Conservation (phyloP, 768 basidiomycete genomes). For the Phanerodontia chrysosporium region DNA sequence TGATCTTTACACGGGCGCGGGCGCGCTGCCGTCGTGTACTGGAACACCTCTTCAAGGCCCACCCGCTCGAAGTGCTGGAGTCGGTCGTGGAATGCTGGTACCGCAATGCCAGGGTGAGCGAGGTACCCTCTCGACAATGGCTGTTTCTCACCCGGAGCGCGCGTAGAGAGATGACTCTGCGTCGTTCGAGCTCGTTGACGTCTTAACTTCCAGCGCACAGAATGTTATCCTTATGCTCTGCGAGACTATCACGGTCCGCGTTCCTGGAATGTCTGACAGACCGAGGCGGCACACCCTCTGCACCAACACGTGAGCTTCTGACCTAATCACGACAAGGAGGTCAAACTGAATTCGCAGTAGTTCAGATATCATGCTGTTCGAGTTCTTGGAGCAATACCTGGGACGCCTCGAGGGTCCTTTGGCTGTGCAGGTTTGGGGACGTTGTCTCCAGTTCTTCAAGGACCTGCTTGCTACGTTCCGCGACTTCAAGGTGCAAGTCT, state of each 20-base stretch:
- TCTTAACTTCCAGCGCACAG: slow-evolving; percentile 80
- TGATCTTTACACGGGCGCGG: slow-evolving; percentile 65
- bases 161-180: slow-evolving; percentile 32
- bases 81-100: slow-evolving; percentile 83
- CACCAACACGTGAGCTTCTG: slow-evolving; percentile 57
- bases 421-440: slow-evolving; percentile 88
- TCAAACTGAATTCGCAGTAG: slow-evolving; percentile 34
- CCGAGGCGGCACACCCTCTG: slow-evolving; percentile 58
- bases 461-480: slow-evolving; percentile 65
- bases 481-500: slow-evolving; percentile 68
- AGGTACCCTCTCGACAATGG: too few relatives aligned
- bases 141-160: too few relatives aligned
- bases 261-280: slow-evolving; percentile 52
- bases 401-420: slow-evolving; percentile 82
- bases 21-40: slow-evolving; percentile 72
- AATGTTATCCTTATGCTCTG: slow-evolving; percentile 85
- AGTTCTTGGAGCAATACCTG: slow-evolving; percentile 86
- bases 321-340: not conserved
- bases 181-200: slow-evolving; percentile 80
- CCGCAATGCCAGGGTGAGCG: slow-evolving; percentile 47
- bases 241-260: slow-evolving; percentile 69
- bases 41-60: slow-evolving; percentile 80
- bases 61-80: slow-evolving; percentile 79
- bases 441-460: slow-evolving; percentile 72
- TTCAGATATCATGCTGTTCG: slow-evolving; percentile 68